These are phyloP conservation scores for Saturnispora silvae DNA, from an alignment of 805 yeast species.

Conservation along the genomic window DNA sequence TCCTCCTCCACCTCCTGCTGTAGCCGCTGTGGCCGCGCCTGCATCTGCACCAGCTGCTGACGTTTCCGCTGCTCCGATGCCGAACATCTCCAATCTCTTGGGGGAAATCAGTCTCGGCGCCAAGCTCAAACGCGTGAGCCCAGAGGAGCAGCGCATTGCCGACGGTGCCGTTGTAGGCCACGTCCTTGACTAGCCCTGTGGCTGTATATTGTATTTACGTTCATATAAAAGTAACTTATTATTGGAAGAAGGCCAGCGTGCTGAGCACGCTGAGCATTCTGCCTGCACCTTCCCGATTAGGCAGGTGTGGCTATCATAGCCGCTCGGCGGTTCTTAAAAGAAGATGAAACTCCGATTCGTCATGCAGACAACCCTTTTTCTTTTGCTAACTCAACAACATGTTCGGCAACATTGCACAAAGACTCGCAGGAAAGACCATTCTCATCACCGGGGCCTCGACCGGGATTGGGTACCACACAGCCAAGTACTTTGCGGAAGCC, in stretches of 20 bases:
- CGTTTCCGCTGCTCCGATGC: constrained; percentile 20
- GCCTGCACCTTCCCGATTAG: not conserved
- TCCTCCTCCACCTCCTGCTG: constrained; percentile 25
- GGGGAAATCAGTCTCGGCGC: constrained; percentile 50
- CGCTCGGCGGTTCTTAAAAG: too few relatives aligned
- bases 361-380: not conserved
- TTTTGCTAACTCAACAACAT: constrained; percentile 8
- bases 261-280: not conserved
- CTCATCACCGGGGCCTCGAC: constrained; percentile 95
- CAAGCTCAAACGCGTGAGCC: constrained; percentile 40
- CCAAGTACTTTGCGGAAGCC: constrained; percentile 68
- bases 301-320: too few relatives aligned
- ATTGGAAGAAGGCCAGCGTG: too few relatives aligned
- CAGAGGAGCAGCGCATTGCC: constrained; percentile 35
- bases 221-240: not conserved
- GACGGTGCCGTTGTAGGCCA: constrained; percentile 40
- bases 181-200: constrained; percentile 27
- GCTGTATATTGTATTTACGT: too few relatives aligned
- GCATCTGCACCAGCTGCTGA: constrained; percentile 26
- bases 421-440: constrained; percentile 69
- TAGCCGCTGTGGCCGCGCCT: constrained; percentile 25
- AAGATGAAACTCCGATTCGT: not conserved
- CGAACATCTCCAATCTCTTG: constrained; percentile 31
- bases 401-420: constrained; percentile 53
- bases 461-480: constrained; percentile 92